Base-by-base conservation (phyloP, 345 rosid species). In the Eutrema japonicum region DNA sequence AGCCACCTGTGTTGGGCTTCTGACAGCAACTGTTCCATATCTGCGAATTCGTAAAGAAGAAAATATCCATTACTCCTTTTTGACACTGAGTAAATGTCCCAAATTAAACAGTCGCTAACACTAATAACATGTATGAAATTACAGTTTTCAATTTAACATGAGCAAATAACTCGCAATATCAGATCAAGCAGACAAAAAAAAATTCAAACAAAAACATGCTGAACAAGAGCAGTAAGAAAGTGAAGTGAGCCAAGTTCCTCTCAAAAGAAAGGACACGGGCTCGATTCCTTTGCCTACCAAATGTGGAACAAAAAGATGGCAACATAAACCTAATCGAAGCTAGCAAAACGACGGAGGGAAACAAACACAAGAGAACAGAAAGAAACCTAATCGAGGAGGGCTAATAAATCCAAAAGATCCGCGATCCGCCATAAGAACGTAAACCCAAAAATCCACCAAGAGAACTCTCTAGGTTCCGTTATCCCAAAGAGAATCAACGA, bases 1-100 rank as follows among this genome's bases (percentile, higher is more conserved):
- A 93, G 73, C 98, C 98, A 93, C 74, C 98, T 84, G 67, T 88
- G 87, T 64, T 87, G 97, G 5, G 98, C 98, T 84, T 88, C 95
- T 35, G 78, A 37, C 10, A 83, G 57, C 78, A 83, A 62, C 63
- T 80, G 85, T 27, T 75, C 76, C 78, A 83, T 83, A 78, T 83
- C 85, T 83, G 68, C 77, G 33, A 58, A 38, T 49, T 16, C 58
- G 12, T 40, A 47, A 4, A 48, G 9, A 22, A n/a, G 13, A 6
- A 48, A 68, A 49, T 33, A 52, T 11, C 3, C 2, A 52, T 63
- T 18, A 70, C 42, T 75, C 71, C 55, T 56, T 8, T n/a, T 6
- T 33, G 53, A 64, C 2, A 12, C 70, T 64, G 41, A 27, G 13
- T 29, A 74, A 10, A 2, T 7, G 3, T 8, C 40, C 30, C 67